These are phyloP conservation scores for Penicillium griseofulvum DNA, from an alignment of 2,329 filamentous ascomycete genomes.

Conservation along the genomic window DNA sequence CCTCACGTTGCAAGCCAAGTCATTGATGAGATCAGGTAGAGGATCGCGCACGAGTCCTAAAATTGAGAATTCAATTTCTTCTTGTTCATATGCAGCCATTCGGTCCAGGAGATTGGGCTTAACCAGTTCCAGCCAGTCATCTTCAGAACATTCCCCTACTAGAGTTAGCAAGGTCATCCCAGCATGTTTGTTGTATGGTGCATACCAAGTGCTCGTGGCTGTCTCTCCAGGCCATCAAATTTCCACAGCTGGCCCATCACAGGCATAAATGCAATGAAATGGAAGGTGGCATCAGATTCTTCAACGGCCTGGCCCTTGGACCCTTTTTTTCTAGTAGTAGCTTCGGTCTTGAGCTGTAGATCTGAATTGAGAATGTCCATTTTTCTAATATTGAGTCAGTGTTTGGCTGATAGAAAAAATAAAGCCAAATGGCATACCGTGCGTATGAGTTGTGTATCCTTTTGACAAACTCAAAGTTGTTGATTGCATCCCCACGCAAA, in stretches of 20 bases:
- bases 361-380: constrained; percentile 75
- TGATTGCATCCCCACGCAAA: constrained; percentile 72
- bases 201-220: constrained; percentile 64
- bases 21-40: constrained; percentile 46
- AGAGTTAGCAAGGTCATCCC: constrained; percentile 9
- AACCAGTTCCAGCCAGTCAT: constrained; percentile 67
- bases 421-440: constrained; percentile 46
- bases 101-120: constrained; percentile 63
- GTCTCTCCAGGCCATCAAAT: constrained; percentile 76
- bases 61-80: constrained; percentile 71
- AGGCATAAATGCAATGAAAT: constrained; percentile 88
- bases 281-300: constrained; percentile 65
- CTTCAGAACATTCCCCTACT: constrained; percentile 42
- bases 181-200: neutral
- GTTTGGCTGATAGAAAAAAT: neutral
- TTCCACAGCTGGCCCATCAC: constrained; percentile 76
- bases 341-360: constrained; percentile 55
- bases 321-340: constrained; percentile 39
- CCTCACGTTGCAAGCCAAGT: constrained; percentile 48
- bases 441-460: constrained; percentile 86
- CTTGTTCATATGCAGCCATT: constrained; percentile 66
- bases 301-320: constrained; percentile 44
- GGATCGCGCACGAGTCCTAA: constrained; percentile 71
- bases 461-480: constrained; percentile 72
- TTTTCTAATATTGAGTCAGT: constrained; percentile 50